Base-by-base conservation (phyloP, 768 basidiomycete genomes). In the Trametes cinnabarina region DNA sequence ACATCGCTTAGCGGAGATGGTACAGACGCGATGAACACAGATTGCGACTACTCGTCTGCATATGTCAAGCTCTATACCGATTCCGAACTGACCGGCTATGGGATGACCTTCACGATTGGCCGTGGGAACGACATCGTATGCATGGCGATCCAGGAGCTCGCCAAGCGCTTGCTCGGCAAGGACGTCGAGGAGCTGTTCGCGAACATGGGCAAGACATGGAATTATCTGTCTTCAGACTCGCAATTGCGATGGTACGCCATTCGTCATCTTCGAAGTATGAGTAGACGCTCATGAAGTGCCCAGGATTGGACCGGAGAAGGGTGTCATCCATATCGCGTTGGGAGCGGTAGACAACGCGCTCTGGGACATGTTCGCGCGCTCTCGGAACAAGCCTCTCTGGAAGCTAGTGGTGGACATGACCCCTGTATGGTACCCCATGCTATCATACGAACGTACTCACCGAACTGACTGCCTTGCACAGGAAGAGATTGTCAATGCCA, bases 101-200 rank as follows among this genome's bases (percentile, higher is more conserved):
- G 92, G 54, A 92, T 94, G 92, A 94, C 93, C 3, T 95, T 95
- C 71, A 94, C 94, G 11, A 94, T 93, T 63, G 93, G 93, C 0
- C 86, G 95, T 40, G 95, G 95, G 26, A 98, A 94, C 67, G 95
- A 98, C 60, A 94, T 97, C 61, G 95, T 96, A 41, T 94, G 92
- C 72, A 78, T 76, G 34, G 87, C 92, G 0, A 94, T 97, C 69
- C 76, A 81, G 60, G 82, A 85, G 67, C 83, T 97, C 25, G 90
- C 93, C 0, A 79, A 79, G 63, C 84, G 91, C n/a, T 80, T 98
- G 12, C 73, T 94, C 14, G 92, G 92, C 15, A 90, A 87, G 69
- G 85, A 90, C 46, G 79, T 87, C 1, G 92, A 94, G 64, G 79
- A 82, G 25, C 79, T 98, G 15, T 97, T 98, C 68, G 78, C 78